Evolutionary conservation across 2,329 filamentous ascomycete species (phyloP).

Genomic region (Graphiopsis chlorocephala): DNA sequence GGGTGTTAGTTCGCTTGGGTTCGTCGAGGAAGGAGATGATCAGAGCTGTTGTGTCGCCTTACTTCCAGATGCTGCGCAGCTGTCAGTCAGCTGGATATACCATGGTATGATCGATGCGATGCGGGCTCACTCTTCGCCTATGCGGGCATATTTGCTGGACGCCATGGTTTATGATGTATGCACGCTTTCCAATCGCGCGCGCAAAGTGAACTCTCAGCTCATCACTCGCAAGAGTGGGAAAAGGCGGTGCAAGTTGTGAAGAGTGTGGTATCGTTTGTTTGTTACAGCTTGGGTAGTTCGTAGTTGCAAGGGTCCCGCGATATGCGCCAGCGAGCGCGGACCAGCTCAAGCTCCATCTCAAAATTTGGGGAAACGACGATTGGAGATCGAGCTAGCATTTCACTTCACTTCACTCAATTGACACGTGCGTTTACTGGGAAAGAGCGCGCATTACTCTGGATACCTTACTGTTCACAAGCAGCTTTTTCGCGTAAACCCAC

Average conservation of each 20-base stretch:
- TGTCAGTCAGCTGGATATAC: conserved; percentile 31
- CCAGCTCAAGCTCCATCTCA: conserved; percentile 4
- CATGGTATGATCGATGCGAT: conserved; percentile 18
- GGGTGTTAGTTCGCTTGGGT: background rate
- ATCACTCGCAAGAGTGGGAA: conserved; percentile 19
- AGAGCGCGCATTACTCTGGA: background rate
- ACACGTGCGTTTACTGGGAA: background rate
- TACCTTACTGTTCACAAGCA: background rate
- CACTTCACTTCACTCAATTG: conserved; percentile 1
- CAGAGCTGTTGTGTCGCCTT: conserved; percentile 43
- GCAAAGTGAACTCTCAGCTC: conserved; percentile 24
- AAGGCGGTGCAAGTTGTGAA: background rate
- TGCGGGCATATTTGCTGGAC: conserved; percentile 64
- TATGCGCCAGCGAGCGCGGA: background rate
- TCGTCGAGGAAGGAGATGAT: background rate
- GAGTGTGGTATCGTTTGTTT: background rate
- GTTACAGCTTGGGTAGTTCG: background rate
- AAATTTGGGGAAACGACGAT: conserved; percentile 11
- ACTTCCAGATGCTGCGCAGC: conserved; percentile 81
- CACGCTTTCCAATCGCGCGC: conserved; percentile 23
- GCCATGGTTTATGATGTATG: conserved; percentile 39
- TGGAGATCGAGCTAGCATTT: conserved; percentile 1
- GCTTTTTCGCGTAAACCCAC: background rate
- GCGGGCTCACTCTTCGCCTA: conserved; percentile 70
- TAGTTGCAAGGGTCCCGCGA: conserved; percentile 1